phyloP scores from a whole-genome alignment of 768 basidiomycete genomes.

The Suillus bovinus region DNA sequence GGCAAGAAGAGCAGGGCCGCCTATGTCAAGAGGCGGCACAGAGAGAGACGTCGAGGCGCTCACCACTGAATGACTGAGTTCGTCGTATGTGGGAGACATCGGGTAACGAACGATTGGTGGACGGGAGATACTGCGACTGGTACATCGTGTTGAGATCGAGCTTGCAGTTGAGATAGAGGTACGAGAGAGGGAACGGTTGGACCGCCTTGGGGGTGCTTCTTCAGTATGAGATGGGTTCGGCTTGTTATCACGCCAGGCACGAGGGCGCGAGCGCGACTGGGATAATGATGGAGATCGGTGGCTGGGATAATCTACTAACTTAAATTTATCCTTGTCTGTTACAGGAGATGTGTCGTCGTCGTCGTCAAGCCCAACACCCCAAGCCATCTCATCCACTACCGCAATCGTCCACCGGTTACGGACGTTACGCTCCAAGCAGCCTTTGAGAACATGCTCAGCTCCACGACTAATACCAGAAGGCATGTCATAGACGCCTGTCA shows the following conservation, averaged over 20 bases:
- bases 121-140: constrained; percentile 44
- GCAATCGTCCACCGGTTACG: constrained; percentile 75
- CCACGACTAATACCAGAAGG: constrained; percentile 58
- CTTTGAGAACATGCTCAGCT: constrained; percentile 68
- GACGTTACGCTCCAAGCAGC: constrained; percentile 73
- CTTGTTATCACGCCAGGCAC: constrained; percentile 24
- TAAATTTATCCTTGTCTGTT: constrained; percentile 29
- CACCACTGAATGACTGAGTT: constrained; percentile 23
- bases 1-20: constrained; percentile 19
- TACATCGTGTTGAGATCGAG: constrained; percentile 39
- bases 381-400: constrained; percentile 77
- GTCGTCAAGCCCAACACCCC: constrained; percentile 64
- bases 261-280: constrained; percentile 32
- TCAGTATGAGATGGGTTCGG: constrained; percentile 32
- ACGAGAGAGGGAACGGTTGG: constrained; percentile 51
- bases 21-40: constrained; percentile 31
- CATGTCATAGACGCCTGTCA: constrained; percentile 64
- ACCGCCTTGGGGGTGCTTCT: constrained; percentile 34
- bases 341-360: constrained; percentile 31
- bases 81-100: constrained; percentile 28
- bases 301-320: constrained; percentile 24
- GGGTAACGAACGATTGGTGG: constrained; percentile 28
- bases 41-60: constrained; percentile 17
- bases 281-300: constrained; percentile 18
- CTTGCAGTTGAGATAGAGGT: constrained; percentile 43